phyloP scores from a whole-genome alignment of 208 protist species.

The Trypanosoma avium region DNA sequence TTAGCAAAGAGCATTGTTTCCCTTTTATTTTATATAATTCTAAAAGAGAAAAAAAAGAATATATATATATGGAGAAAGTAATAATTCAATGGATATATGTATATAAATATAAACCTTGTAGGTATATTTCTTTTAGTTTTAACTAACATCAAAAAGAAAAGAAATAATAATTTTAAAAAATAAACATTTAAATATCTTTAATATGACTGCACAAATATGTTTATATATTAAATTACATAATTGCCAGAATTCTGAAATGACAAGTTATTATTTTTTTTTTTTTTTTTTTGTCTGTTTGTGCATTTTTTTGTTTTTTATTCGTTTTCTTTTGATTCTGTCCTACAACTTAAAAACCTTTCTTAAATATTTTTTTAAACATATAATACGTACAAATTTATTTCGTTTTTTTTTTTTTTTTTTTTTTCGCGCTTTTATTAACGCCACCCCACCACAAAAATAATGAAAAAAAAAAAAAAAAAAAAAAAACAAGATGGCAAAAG shows the following conservation, averaged over 20 bases:
- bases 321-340: constrained; percentile 1
- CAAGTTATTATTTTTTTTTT: constrained; percentile 16
- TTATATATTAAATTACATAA: too few species aligned
- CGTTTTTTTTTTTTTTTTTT: too few species aligned
- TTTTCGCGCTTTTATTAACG: too few species aligned
- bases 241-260: too few species aligned
- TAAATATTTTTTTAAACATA: constrained; percentile 20
- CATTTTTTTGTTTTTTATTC: constrained; percentile 5
- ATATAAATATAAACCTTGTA: background rate
- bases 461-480: constrained; percentile 13
- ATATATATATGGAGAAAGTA: constrained; percentile 28
- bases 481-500: constrained; percentile 7
- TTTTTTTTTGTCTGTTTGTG: constrained; percentile 3
- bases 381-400: constrained; percentile 29
- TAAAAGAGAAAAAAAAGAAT: constrained; percentile 23
- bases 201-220: too few species aligned
- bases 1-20: constrained; percentile 74
- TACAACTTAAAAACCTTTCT: background rate
- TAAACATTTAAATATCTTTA: too few species aligned
- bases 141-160: too few species aligned
- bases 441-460: background rate
- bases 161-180: too few species aligned
- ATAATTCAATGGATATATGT: constrained; percentile 1
- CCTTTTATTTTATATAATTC: constrained; percentile 18
- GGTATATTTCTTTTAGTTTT: too few species aligned